Base-by-base conservation (phyloP, 768 basidiomycete species). In the Tricholoma sp. region DNA sequence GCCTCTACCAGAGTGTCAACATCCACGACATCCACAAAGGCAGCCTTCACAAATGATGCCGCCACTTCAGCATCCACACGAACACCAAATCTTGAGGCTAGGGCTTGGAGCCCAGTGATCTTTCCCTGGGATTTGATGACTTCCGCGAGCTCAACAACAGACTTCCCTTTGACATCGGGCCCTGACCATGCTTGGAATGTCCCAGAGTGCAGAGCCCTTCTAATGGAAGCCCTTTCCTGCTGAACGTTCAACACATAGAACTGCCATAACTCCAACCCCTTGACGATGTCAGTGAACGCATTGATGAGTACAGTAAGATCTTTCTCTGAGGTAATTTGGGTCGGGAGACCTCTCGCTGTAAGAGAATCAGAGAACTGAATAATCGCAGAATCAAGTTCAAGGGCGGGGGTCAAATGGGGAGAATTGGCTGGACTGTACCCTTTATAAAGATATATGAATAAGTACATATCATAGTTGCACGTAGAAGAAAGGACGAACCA, bases 381-480 rank as follows among this genome's bases (percentile, higher is more conserved):
- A 61, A 98, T 85, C 2, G 91, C 91, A 18, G 83, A 79, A 67
- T 99, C 97, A 28, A 99, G 76, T 69, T 97, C 95, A 50, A 95
- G 76, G 5, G 97, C 97, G n/a, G 93, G 89, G 1, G 84, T 79
- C 15, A 99, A 79, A 70, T 99, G 94, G 6, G 97, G 95, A 4
- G 89, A 88, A 71, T 98, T 98, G 17, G 81, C 77, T 5, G 94
- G 90, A 61, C 89, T 97, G 69, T 85, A 98, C 33, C 95, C 95
- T 94, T 31, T 0, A 54, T 15, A 36, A 7, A 20, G 5, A 32
- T 52, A 41, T 8, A 57, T 28, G 12, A 32, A 45, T 48, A 33
- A 18, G 53, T 36, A 58, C 42, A 36, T 28, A 45, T 36, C 31
- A 51, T 1, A 36, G 32, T 34, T 42, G 52, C 45, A 24, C 42